Conservation (phyloP, 495 filamentous ascomycete species). For the Lindgomyces ingoldianus region DNA sequence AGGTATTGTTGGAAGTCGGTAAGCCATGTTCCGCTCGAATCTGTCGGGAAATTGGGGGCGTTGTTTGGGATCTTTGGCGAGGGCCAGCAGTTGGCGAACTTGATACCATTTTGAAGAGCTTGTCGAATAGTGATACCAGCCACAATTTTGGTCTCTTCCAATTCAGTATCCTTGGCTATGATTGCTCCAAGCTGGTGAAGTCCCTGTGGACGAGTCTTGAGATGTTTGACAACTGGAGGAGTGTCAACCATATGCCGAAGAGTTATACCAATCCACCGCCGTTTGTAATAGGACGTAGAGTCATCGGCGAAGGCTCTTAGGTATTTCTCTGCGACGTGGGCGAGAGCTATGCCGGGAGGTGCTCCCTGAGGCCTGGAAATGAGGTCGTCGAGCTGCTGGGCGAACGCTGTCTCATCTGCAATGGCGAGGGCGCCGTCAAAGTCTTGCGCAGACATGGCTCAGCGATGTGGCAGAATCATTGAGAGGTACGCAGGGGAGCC, state of each 20-base stretch:
- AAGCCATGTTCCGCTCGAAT: slow-evolving; percentile 15
- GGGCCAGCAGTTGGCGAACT: slow-evolving; percentile 23
- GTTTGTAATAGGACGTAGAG: not conserved
- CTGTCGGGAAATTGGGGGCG: slow-evolving; percentile 18
- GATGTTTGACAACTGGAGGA: not conserved
- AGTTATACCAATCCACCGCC: slow-evolving; percentile 9
- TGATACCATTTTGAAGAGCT: slow-evolving; percentile 3
- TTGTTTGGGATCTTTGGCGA: slow-evolving; percentile 14
- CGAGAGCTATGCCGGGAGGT: not conserved
- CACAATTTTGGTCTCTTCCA: slow-evolving; percentile 31
- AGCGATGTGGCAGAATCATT: no score
- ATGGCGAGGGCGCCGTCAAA: not conserved
- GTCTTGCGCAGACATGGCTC: not conserved
- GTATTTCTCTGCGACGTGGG: slow-evolving; percentile 1
- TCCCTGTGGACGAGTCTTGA: not conserved
- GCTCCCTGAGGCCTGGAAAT: not conserved
- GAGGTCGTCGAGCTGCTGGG: not conserved
- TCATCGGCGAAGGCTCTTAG: slow-evolving; percentile 10
- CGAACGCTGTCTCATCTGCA: not conserved
- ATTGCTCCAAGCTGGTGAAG: slow-evolving; percentile 21
- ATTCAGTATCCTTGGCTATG: slow-evolving; percentile 6
- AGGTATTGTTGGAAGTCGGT: slow-evolving; percentile 26
- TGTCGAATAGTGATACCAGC: slow-evolving; percentile 29
- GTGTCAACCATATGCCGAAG: slow-evolving; percentile 15
- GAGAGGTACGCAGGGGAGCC: no score